Percentiles rank a stretch among this genome's conserved stretches.
Conservation (phyloP, 352 stramenopile genomes). For the Pythium sukuiense region DNA sequence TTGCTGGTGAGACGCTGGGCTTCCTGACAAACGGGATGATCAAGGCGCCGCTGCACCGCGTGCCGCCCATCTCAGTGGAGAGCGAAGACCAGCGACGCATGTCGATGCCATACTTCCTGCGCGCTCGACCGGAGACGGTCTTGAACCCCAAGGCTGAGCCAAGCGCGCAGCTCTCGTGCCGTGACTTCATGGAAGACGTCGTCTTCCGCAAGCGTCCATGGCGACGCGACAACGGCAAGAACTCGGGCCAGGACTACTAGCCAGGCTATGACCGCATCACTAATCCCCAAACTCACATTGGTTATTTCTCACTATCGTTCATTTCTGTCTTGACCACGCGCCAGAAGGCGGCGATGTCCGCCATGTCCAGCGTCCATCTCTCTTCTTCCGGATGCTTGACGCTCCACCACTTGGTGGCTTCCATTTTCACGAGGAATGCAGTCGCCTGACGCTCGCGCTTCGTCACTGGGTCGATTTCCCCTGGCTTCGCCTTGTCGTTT, state of each 20-base stretch:
- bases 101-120: slow-evolving; percentile 87
- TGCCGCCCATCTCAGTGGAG: slow-evolving; percentile 65
- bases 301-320: neutral
- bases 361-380: slow-evolving; percentile 17
- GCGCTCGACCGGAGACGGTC: slow-evolving; percentile 49
- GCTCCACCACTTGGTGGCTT: slow-evolving; percentile 18
- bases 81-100: slow-evolving; percentile 64
- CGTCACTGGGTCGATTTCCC: neutral
- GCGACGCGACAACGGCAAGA: slow-evolving; percentile 49
- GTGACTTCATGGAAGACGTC: slow-evolving; percentile 84
- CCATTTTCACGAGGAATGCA: slow-evolving; percentile 13
- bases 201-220: slow-evolving; percentile 81
- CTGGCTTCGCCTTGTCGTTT: slow-evolving; percentile 13
- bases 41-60: slow-evolving; percentile 69
- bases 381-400: slow-evolving; percentile 21
- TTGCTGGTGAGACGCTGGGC: slow-evolving; percentile 76
- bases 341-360: slow-evolving; percentile 66
- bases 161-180: slow-evolving; percentile 50
- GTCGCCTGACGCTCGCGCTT: slow-evolving; percentile 11
- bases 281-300: neutral
- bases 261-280: neutral
- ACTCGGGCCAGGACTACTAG: slow-evolving; percentile 52
- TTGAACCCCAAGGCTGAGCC: slow-evolving; percentile 53
- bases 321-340: slow-evolving; percentile 16
- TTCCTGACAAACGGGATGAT: slow-evolving; percentile 77